Evolutionary conservation across 495 filamentous ascomycete genomes (phyloP).

Genomic region (Clohesyomyces aquaticus): DNA sequence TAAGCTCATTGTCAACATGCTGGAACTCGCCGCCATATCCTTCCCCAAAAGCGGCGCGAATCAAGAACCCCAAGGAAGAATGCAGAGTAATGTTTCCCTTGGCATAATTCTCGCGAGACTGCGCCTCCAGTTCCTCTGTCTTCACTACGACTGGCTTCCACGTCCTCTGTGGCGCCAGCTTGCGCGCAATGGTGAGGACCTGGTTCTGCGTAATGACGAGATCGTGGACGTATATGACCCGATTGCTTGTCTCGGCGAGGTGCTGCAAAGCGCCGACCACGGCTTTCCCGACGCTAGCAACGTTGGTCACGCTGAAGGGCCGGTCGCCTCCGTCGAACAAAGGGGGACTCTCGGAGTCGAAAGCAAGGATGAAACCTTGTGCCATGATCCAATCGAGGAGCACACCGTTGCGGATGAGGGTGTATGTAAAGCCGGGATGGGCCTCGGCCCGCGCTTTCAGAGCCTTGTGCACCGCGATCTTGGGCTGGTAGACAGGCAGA

Average conservation of each 20-base stretch:
- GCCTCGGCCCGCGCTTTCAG: not conserved
- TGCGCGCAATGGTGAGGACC: constrained; percentile 23
- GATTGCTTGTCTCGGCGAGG: constrained; percentile 32
- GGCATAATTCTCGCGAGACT: not conserved
- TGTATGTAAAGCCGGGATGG: constrained; percentile 10
- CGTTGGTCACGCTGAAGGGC: constrained; percentile 8
- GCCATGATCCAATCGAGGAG: constrained; percentile 21
- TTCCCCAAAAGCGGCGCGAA: constrained; percentile 10
- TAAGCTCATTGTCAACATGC: constrained; percentile 27
- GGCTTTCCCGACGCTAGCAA: constrained; percentile 17
- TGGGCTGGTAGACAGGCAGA: not conserved
- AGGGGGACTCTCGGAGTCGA: constrained; percentile 3
- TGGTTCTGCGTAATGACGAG: constrained; percentile 26
- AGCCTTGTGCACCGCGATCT: not conserved
- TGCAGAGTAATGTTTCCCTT: constrained; percentile 1
- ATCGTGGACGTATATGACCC: constrained; percentile 24
- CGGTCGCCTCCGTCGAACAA: constrained; percentile 21
- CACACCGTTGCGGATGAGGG: constrained; percentile 19
- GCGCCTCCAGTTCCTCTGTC: constrained; percentile 22
- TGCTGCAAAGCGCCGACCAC: constrained; percentile 28
- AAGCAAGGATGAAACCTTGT: not conserved
- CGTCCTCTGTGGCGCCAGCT: constrained; percentile 8
- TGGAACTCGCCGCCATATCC: constrained; percentile 21
- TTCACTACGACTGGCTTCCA: constrained; percentile 10
- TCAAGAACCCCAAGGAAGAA: constrained; percentile 13